A percentile compares a stretch with the other conserved stretches of the same genome.
Conservation (phyloP, 2,329 filamentous ascomycete species). For the Xylariaceae sp. region DNA sequence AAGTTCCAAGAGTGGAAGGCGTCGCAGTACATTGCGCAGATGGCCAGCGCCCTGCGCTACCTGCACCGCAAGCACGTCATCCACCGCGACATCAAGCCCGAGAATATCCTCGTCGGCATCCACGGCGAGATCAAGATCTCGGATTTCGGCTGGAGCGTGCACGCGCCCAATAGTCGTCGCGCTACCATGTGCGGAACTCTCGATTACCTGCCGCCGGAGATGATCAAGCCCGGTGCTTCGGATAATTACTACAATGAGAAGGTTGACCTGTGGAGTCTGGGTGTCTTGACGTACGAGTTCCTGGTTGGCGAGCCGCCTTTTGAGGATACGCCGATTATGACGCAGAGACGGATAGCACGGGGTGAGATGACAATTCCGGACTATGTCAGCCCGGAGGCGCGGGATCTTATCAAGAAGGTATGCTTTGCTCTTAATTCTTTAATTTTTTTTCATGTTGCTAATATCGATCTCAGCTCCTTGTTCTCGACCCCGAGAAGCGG, state of each 20-base stretch:
- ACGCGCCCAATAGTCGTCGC: constrained; percentile 88
- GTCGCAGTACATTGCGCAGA: constrained; percentile 81
- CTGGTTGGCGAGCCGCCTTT: constrained; percentile 94
- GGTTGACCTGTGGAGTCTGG: constrained; percentile 93
- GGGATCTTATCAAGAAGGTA: constrained; percentile 87
- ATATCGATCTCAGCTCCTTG: constrained; percentile 59
- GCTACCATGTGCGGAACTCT: constrained; percentile 96
- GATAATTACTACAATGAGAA: constrained; percentile 93
- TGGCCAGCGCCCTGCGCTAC: constrained; percentile 84
- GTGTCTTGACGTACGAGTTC: constrained; percentile 94
- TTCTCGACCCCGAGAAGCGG: constrained; percentile 89
- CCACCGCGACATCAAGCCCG: constrained; percentile 94
- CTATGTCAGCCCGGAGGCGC: constrained; percentile 85
- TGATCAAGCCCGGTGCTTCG: constrained; percentile 75
- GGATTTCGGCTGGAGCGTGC: constrained; percentile 97
- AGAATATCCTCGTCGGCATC: constrained; percentile 93
- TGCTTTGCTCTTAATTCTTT: constrained; percentile 28
- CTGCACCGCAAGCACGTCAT: constrained; percentile 97
- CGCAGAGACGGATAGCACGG: constrained; percentile 78
- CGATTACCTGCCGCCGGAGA: constrained; percentile 96
- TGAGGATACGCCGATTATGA: constrained; percentile 93
- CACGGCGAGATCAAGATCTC: constrained; percentile 98
- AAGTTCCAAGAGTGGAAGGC: constrained; percentile 83
- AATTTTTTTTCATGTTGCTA: constrained; percentile 3
- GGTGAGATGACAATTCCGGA: constrained; percentile 89